Base-by-base conservation (phyloP, 306 rosid genomes). In the Sechiopsis laciniata region DNA sequence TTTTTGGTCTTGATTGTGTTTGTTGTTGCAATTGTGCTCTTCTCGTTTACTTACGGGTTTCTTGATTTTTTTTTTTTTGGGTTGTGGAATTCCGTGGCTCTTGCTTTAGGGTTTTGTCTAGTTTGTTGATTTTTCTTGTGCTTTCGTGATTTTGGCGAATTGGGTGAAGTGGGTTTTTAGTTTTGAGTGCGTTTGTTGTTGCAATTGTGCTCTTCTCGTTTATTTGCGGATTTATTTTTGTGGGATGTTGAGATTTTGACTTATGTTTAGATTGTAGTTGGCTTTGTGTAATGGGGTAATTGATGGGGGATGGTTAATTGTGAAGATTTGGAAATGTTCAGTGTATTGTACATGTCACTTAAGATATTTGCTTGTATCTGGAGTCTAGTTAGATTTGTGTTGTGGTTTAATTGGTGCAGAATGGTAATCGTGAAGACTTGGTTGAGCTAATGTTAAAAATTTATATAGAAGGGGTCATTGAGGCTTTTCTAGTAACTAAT, bases 61-160 rank as follows among this genome's bases (percentile, higher is more conserved):
- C 37, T 32, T 32, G 37, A 3, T 32, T 20, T 58, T 22, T 57
- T 1, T 0, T 7, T 16, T 60, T 76, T 40, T 40, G 80, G 54
- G 75, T 71, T 37, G 73, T 62, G 51, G 77, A 66, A 60, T 6
- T 71, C 50, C 64, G 12, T 22, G n/a, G 40, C 58, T 17, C 37
- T 54, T 66, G 7, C 24, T 8, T 52, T 51, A 70, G 74, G 74
- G 74, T 70, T 52, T 70, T 4, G 8, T 70, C 40, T 26, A 2
- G 16, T 70, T 69, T 16, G 6, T 0, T 14, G 55, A 52, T 14
- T 40, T 59, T 2, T 26, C 11, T 24, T 67, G 13, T 13, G 12
- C 54, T 67, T 11, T 72, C 52, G 22, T 7, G 64, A 12, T 55
- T 19, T 14, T 54, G 58, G 58, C 5, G 58, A 15, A 7, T 54